Conservation (phyloP, 2,329 filamentous ascomycete genomes). For the Aphanoascus verrucosus region DNA sequence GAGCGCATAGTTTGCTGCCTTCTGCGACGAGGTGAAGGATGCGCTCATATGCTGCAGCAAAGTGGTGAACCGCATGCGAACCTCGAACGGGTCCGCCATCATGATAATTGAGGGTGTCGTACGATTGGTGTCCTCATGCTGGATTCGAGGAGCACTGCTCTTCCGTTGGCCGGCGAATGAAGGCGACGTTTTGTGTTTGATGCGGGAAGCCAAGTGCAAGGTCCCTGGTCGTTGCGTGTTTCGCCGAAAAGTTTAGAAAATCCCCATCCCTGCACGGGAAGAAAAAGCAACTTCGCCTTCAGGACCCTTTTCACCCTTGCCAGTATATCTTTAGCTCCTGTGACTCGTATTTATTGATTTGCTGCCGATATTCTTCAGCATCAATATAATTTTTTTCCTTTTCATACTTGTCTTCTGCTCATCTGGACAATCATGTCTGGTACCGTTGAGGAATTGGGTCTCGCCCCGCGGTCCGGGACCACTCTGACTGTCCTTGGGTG, state of each 20-base stretch:
- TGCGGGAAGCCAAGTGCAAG: background rate
- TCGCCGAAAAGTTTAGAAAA: background rate
- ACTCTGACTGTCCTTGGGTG: constrained; percentile 74
- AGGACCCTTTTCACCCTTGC: constrained; percentile 3
- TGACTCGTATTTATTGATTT: constrained; percentile 2
- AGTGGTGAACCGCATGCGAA: constrained; percentile 90
- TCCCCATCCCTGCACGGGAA: background rate
- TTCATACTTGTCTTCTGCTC: background rate
- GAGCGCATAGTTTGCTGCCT: constrained; percentile 88
- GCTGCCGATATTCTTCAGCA: background rate
- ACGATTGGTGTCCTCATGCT: background rate
- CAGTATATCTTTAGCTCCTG: background rate
- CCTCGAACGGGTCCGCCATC: constrained; percentile 87
- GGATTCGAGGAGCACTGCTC: background rate
- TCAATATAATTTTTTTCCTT: background rate
- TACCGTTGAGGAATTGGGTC: constrained; percentile 26
- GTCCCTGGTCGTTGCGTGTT: background rate
- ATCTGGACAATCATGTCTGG: constrained; percentile 7
- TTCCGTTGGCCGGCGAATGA: background rate
- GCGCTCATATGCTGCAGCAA: constrained; percentile 87
- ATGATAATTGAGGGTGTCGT: constrained; percentile 31
- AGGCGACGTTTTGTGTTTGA: too few relatives aligned
- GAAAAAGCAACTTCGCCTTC: constrained; percentile 8
- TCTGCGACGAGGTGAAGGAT: constrained; percentile 76
- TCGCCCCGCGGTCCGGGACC: constrained; percentile 28